Evolutionary conservation across 2,329 filamentous ascomycete genomes (phyloP).

Genomic region (Grosmannia huntii): DNA sequence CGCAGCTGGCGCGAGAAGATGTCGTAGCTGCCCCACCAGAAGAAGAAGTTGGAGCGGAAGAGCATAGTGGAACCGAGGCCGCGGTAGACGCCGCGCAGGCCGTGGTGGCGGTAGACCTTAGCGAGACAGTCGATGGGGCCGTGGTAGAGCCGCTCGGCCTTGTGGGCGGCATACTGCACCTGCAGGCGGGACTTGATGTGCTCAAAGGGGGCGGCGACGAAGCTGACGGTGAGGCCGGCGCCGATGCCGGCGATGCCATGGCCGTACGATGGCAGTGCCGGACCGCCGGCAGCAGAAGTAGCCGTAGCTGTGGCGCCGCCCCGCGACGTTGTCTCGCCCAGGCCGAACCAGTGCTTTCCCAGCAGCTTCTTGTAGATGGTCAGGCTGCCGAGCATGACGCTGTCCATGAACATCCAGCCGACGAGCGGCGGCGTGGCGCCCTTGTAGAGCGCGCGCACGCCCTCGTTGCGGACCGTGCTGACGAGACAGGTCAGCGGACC

Average conservation of each 20-base stretch:
- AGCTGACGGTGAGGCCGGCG: conserved; percentile 80
- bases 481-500: conserved; percentile 78
- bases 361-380: conserved; percentile 80
- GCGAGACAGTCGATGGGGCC: conserved; percentile 74
- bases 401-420: conserved; percentile 99
- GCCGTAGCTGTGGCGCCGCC: conserved; percentile 18
- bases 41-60: conserved; percentile 91
- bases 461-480: conserved; percentile 78
- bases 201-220: conserved; percentile 87
- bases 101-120: conserved; percentile 61
- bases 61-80: conserved; percentile 74
- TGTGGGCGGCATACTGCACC: conserved; percentile 78
- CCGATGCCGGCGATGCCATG: conserved; percentile 81
- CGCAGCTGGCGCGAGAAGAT: conserved; percentile 59
- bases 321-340: conserved; percentile 20
- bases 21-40: conserved; percentile 97
- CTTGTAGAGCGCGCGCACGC: conserved; percentile 79
- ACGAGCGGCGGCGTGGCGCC: conserved; percentile 83
- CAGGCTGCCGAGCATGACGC: conserved; percentile 77
- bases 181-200: conserved; percentile 91
- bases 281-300: no score
- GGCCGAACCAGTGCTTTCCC: conserved; percentile 60
- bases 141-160: conserved; percentile 65
- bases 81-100: conserved; percentile 70
- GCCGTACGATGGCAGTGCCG: conserved; percentile 58